Base-by-base conservation (phyloP, 176 grass and related monocot genomes). In the Pontederia paniculata region DNA sequence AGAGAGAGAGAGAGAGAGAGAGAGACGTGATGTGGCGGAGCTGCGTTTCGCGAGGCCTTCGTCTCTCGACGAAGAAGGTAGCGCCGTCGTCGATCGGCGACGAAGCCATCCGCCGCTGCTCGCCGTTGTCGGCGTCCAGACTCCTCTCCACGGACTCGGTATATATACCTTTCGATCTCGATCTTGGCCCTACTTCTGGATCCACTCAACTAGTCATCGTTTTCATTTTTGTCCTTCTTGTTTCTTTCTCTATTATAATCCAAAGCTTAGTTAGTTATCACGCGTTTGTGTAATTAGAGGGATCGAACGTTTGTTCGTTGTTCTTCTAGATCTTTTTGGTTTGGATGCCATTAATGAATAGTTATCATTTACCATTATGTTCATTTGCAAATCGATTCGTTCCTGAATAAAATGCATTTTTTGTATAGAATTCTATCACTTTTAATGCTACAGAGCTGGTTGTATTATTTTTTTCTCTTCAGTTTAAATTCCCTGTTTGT, bases 11-110 rank as follows among this genome's bases (percentile, higher is more conserved):
- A 13, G 9, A 20, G 28, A 9, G 6, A 2, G 47, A 48, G 12
- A 50, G 1, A 48, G 10, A 12, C 20, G 62, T 66, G 60, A 96
- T 90, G 86, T 97, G 91, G 91, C 91, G 86, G 44, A 25, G 74
- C 71, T 97, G 83, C 78, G 68, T 97, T 62, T 84, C 86, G 23
- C 76, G 77, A 22, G 74, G 66, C 77, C 54, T 83, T 50, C 31
- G 49, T 58, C 74, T 88, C 63, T 84, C 83, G 52, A 57, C 19
- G 65, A 76, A 66, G 80, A 88, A 42, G 67, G 67, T 49, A 66
- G 71, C 75, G 21, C 66, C 83, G 11, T 44, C 53, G 14, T 16
- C 69, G n/a, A 52, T 60, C 23, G 69, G 69, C 28, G 50, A 31
- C 19, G 18, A 55, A 8, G 41, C 41, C 31, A 55, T 45, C 65